A percentile compares a stretch with the other conserved stretches of the same genome.
These are phyloP conservation scores for Aureobasidium sp. DNA, from an alignment of 2,329 filamentous ascomycete species.

Conservation along the genomic window DNA sequence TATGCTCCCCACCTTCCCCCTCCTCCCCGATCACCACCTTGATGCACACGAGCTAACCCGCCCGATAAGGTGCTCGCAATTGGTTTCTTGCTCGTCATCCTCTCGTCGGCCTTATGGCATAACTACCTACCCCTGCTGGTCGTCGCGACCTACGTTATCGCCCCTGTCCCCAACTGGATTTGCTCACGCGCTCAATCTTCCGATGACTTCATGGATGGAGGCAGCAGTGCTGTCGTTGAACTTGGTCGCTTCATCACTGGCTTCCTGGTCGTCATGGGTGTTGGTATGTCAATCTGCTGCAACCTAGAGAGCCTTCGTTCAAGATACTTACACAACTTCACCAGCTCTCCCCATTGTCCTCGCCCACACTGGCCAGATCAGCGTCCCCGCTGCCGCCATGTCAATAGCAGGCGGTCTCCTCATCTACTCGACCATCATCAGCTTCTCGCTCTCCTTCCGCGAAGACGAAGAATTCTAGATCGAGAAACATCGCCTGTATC, in stretches of 20 bases:
- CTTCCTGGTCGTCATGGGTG: conserved; percentile 94
- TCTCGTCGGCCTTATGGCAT: conserved; percentile 90
- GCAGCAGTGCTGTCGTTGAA: conserved; percentile 77
- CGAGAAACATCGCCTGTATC: not conserved
- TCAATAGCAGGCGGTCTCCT: conserved; percentile 83
- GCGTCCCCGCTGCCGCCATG: conserved; percentile 84
- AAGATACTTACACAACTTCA: not conserved
- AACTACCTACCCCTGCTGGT: conserved; percentile 94
- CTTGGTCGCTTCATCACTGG: conserved; percentile 91
- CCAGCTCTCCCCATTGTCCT: conserved; percentile 80
- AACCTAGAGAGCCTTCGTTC: not conserved
- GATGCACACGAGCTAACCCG: conserved; percentile 5
- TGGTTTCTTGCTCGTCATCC: conserved; percentile 96
- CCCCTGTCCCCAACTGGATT: conserved; percentile 94
- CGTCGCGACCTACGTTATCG: conserved; percentile 89
- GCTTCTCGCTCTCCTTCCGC: conserved; percentile 96
- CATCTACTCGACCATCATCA: conserved; percentile 97
- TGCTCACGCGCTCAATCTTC: conserved; percentile 80
- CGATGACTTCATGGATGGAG: conserved; percentile 89
- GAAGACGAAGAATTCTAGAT: conserved; percentile 87
- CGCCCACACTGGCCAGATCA: conserved; percentile 77
- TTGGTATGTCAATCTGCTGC: conserved; percentile 56
- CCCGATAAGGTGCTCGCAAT: conserved; percentile 73
- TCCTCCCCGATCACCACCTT: not conserved
- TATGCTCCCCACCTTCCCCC: conserved; percentile 34